phyloP scores from a whole-genome alignment of 2,329 filamentous ascomycete species.

The Diaporthe nobilis region DNA sequence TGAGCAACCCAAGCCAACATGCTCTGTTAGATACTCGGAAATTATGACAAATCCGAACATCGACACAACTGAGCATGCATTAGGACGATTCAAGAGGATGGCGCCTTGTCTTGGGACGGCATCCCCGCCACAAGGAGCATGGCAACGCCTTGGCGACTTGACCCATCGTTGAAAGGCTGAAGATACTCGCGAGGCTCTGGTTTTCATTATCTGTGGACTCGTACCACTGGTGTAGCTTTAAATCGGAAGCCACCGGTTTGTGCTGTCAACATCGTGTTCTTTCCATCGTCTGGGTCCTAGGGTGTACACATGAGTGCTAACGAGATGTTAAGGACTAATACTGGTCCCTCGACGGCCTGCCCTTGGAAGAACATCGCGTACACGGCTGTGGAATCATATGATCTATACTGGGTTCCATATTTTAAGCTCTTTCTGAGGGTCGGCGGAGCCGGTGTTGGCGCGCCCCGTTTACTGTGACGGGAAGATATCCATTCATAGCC shows the following conservation, averaged over 20 bases:
- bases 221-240: not conserved
- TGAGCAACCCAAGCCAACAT: not conserved
- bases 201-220: not conserved
- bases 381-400: not conserved
- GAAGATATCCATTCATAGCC: not conserved
- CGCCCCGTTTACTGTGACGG: not conserved
- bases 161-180: not conserved
- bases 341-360: not conserved
- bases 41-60: not conserved
- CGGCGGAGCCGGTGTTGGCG: slow-evolving; percentile 21
- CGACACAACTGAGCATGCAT: not conserved
- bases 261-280: not conserved
- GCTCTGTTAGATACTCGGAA: not conserved
- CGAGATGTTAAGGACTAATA: not conserved
- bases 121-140: not conserved
- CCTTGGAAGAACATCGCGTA: not conserved
- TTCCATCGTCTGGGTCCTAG: not conserved
- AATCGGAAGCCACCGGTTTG: not conserved
- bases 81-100: slow-evolving; percentile 15
- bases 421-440: slow-evolving; percentile 29
- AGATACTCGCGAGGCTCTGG: not conserved
- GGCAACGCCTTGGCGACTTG: not conserved
- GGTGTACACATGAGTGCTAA: not conserved
- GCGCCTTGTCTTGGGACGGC: not conserved
- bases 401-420: not conserved